These are phyloP conservation scores for Danielia reshetovae DNA, from an alignment of 805 yeast genomes.

Conservation along the genomic window DNA sequence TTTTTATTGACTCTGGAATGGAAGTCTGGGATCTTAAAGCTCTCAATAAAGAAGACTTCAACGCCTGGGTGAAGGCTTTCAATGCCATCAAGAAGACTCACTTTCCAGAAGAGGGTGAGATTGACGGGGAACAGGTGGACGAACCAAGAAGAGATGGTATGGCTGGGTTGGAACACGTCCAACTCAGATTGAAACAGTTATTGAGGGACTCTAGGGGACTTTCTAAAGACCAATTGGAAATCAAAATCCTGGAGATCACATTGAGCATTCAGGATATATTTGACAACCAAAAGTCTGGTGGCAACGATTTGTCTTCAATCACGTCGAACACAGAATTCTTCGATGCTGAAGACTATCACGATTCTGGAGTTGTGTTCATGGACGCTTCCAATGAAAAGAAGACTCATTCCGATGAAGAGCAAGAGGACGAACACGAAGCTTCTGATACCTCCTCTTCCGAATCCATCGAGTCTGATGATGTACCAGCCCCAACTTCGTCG, in stretches of 20 bases:
- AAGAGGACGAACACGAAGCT: conserved; percentile 16
- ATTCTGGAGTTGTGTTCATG: conserved; percentile 56
- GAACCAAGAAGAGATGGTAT: conserved; percentile 1
- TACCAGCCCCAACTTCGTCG: conserved; percentile 6
- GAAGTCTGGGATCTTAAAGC: conserved; percentile 91
- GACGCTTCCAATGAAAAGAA: conserved; percentile 8
- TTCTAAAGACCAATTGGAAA: conserved; percentile 3
- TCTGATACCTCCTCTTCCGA: conserved; percentile 19
- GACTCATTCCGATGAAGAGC: conserved; percentile 18
- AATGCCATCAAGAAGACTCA: conserved; percentile 43
- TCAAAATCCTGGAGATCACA: conserved; percentile 1
- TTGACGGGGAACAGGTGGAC: conserved; percentile 8
- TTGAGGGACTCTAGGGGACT: neutral
- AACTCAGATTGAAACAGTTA: neutral
- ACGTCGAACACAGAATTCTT: conserved; percentile 31
- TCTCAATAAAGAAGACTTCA: conserved; percentile 58
- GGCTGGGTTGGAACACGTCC: conserved; percentile 1
- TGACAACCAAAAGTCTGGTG: neutral
- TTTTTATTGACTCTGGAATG: conserved; percentile 89
- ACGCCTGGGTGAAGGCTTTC: conserved; percentile 79
- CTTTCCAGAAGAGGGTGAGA: conserved; percentile 2
- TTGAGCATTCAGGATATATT: neutral
- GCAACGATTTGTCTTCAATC: conserved; percentile 25
- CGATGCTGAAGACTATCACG: conserved; percentile 69
- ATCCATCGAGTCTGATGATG: conserved; percentile 11